Evolutionary conservation across 352 stramenopile genomes (phyloP).

Genomic region (Phytophthora brassicae): DNA sequence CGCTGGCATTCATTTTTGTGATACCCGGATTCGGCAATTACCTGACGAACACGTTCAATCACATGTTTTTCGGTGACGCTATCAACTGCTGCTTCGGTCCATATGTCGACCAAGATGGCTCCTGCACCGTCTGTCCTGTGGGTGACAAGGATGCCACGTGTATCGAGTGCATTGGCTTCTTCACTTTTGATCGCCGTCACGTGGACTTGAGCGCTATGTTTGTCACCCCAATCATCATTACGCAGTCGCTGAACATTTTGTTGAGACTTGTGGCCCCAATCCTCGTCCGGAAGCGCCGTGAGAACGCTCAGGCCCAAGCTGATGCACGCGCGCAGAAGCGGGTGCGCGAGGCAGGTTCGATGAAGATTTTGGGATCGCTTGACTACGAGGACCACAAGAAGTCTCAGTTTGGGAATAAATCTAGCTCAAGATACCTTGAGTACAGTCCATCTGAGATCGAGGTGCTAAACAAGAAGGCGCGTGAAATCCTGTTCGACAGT

Average conservation of each 20-base stretch:
- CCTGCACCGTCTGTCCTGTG: constrained; percentile 64
- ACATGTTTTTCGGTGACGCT: constrained; percentile 73
- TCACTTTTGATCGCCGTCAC: constrained; percentile 84
- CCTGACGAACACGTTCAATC: constrained; percentile 85
- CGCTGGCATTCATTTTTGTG: constrained; percentile 87
- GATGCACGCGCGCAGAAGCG: constrained; percentile 70
- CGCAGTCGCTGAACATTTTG: constrained; percentile 78
- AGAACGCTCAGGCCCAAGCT: constrained; percentile 55
- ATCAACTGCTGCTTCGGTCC: constrained; percentile 90
- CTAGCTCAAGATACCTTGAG: constrained; percentile 63
- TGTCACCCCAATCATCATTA: constrained; percentile 85
- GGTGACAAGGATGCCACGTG: constrained; percentile 67
- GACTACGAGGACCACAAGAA: constrained; percentile 74
- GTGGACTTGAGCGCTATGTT: constrained; percentile 87
- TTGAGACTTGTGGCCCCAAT: constrained; percentile 67
- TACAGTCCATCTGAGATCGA: constrained; percentile 64
- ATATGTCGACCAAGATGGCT: constrained; percentile 74
- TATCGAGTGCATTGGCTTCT: constrained; percentile 76
- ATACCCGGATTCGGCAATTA: constrained; percentile 82
- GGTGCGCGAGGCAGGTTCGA: constrained; percentile 64
- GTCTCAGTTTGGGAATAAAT: constrained; percentile 77
- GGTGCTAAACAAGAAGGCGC: constrained; percentile 66
- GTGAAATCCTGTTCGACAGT: constrained; percentile 71
- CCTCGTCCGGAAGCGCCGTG: constrained; percentile 64
- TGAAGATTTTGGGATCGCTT: constrained; percentile 82